Percentiles rank a stretch among this genome's conserved stretches.
phyloP scores from a whole-genome alignment of 2,329 filamentous ascomycete genomes.

The Colletotrichum chlorophyti region DNA sequence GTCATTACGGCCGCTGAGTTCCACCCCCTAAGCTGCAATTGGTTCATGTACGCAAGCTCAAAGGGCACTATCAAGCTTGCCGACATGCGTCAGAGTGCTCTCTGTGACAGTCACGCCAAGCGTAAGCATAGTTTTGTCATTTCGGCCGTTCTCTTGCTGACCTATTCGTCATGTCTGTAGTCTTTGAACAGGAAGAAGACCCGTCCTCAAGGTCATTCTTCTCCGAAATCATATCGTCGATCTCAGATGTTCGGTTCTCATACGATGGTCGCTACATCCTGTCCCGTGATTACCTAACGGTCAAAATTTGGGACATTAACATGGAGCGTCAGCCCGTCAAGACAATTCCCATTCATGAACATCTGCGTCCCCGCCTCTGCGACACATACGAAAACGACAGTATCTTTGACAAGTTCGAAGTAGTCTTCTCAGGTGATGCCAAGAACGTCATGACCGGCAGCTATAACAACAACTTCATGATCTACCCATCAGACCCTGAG shows the following conservation, averaged over 20 bases:
- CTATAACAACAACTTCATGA: slow-evolving; percentile 99
- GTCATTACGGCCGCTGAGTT: slow-evolving; percentile 99
- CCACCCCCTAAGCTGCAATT: slow-evolving; percentile 96
- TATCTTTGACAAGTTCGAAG: slow-evolving; percentile 99
- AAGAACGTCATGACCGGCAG: slow-evolving; percentile 99
- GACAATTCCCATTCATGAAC: slow-evolving; percentile 98
- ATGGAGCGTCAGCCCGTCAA: slow-evolving; percentile 98
- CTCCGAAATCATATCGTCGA: slow-evolving; percentile 99
- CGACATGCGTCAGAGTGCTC: slow-evolving; percentile 95
- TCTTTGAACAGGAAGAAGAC: slow-evolving; percentile 99
- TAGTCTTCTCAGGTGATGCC: slow-evolving; percentile 96
- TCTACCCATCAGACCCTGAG: slow-evolving; percentile 94
- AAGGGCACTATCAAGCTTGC: slow-evolving; percentile 99
- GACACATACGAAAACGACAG: slow-evolving; percentile 99
- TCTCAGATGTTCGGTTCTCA: slow-evolving; percentile 97
- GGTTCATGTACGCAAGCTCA: slow-evolving; percentile 99
- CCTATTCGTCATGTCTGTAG: slow-evolving; percentile 52
- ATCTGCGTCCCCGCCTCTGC: slow-evolving; percentile 90
- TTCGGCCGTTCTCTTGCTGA: slow-evolving; percentile 30
- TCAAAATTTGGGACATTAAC: slow-evolving; percentile 99
- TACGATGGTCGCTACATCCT: slow-evolving; percentile 96
- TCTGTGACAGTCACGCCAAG: slow-evolving; percentile 96
- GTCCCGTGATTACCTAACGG: slow-evolving; percentile 95
- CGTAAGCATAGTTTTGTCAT: too few species aligned
- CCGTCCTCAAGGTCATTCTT: slow-evolving; percentile 98